Conservation (phyloP, 257 asterid genomes). For the Cordia subcordata region DNA sequence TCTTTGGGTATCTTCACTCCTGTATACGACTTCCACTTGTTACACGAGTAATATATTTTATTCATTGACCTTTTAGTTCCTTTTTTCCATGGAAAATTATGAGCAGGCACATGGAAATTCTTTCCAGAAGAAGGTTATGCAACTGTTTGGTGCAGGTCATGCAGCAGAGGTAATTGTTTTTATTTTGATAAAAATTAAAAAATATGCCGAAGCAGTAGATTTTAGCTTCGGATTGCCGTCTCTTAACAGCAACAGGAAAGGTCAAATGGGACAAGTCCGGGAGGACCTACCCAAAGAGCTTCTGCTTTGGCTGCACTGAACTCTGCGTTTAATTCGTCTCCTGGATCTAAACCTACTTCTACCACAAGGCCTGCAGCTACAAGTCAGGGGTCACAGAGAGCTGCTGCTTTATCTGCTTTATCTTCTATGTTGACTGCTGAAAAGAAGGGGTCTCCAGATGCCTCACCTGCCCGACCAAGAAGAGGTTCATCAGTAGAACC, state of each 20-base stretch:
- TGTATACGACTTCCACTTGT: too few species aligned
- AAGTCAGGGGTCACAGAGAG: conserved; percentile 74
- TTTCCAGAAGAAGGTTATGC: conserved; percentile 87
- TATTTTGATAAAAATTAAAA: neutral
- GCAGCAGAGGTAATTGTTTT: conserved; percentile 55
- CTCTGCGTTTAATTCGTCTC: conserved; percentile 71
- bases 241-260: conserved; percentile 43
- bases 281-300: conserved; percentile 95
- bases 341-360: conserved; percentile 45
- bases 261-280: conserved; percentile 57
- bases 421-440: conserved; percentile 80
- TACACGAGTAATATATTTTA: too few species aligned
- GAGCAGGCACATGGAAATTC: conserved; percentile 87
- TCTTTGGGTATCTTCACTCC: too few species aligned
- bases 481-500: conserved; percentile 53
- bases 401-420: conserved; percentile 95
- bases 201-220: neutral
- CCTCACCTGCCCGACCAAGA: conserved; percentile 63
- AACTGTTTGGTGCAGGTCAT: conserved; percentile 72
- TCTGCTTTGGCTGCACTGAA: conserved; percentile 96
- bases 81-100: too few species aligned
- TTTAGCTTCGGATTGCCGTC: neutral
- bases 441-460: conserved; percentile 56
- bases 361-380: conserved; percentile 42
- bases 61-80: too few species aligned